A percentile compares a stretch with the other conserved stretches of the same genome.
phyloP scores from a whole-genome alignment of 2,329 filamentous ascomycete species.

The Aureobasidium uvarum region DNA sequence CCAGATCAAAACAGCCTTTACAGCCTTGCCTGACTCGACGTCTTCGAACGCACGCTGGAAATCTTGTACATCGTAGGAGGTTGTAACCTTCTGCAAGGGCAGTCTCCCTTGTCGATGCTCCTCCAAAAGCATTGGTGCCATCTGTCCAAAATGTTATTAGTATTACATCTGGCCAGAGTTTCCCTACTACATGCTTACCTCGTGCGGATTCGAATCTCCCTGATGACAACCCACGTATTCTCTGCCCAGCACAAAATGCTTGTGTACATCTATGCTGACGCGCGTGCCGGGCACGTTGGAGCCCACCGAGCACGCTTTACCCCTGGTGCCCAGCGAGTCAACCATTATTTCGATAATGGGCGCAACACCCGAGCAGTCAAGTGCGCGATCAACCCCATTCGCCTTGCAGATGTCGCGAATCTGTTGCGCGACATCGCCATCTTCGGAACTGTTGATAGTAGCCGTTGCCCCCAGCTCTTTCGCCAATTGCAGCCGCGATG shows the following conservation, averaged over 20 bases:
- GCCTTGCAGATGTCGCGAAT: not conserved
- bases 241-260: not conserved
- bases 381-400: conserved; percentile 1
- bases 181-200: not conserved
- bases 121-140: not conserved
- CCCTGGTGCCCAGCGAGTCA: conserved; percentile 4
- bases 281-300: not conserved
- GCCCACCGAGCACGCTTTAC: conserved; percentile 11
- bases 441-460: conserved; percentile 39
- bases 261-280: not conserved
- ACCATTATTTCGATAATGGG: conserved; percentile 7
- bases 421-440: not conserved
- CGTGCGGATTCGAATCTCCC: conserved; percentile 2
- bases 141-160: not conserved
- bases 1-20: not conserved
- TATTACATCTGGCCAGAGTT: too few species aligned
- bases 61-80: not conserved
- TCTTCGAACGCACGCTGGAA: conserved; percentile 1
- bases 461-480: conserved; percentile 45
- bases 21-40: conserved; percentile 8
- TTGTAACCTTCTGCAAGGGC: not conserved
- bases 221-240: conserved; percentile 6
- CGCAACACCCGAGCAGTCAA: conserved; percentile 18
- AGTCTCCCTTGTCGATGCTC: not conserved
- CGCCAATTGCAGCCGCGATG: conserved; percentile 41